Base-by-base conservation (phyloP, 768 basidiomycete species). In the Mycena maculata region DNA sequence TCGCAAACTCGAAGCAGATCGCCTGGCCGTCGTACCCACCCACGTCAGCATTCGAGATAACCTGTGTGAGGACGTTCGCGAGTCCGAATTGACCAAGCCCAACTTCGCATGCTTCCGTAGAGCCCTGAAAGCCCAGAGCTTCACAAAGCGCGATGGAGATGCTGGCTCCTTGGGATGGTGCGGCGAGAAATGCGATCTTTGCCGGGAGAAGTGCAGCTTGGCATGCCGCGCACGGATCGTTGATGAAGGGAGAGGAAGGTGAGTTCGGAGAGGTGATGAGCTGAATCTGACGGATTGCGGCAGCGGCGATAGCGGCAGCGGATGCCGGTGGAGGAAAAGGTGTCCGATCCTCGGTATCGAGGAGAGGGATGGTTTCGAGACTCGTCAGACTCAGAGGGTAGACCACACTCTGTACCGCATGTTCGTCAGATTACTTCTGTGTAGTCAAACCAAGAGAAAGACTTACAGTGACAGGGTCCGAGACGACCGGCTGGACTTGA, bases 11-110 rank as follows among this genome's bases (percentile, higher is more conserved):
- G 38, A 30, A 41, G 45, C 62, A 63, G 38, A 63, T 45, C 69
- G 90, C 90, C 82, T 91, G 89, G 20, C 92, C 92, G 72, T 93
- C 92, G 62, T 86, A 87, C 6, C 91, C 90, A 23, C 86, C 87
- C 8, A 90, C 86, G 71, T 93, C 86, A 6, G 91, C 89, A 69
- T 88, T 89, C 20, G 90, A 86, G 42, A 89, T 67, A 13, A 93
- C 90, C 76, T 93, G 92, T 0, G 92, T 90, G 63, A 92, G 72
- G 39, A 89, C 81, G 7, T 88, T 79, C 0, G 91, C 91, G 25
- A 87, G 75, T 12, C 82, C 83, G 63, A 80, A 76, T n/a, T 78
- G 71, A 22, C 86, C 83, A 72, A 82, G 88, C 30, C 77, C 84
- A 10, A 77, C 78, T 65, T 79, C 78, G 76, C 91, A 92, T 28